Percentiles rank a stretch among this genome's conserved stretches.
phyloP scores from a whole-genome alignment of 805 yeast genomes.

The Suhomyces sp. region DNA sequence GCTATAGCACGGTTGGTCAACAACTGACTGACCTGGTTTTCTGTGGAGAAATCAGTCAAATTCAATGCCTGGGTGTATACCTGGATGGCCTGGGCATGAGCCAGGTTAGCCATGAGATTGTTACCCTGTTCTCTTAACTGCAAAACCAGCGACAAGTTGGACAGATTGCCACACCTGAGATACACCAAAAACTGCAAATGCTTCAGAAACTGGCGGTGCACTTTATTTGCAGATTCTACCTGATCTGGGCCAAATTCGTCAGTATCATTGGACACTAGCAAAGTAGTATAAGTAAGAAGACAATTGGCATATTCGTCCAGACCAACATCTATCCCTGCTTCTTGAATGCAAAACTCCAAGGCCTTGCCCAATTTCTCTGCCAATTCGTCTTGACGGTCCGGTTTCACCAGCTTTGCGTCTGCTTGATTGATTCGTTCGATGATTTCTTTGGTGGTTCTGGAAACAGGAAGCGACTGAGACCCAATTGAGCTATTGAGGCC shows the following conservation, averaged over 20 bases:
- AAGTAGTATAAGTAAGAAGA: not conserved
- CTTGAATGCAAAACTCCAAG: not conserved
- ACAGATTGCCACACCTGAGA: not conserved
- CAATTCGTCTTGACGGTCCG: not conserved
- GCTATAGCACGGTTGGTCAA: constrained; percentile 41
- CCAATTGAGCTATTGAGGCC: not conserved
- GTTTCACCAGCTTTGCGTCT: not conserved
- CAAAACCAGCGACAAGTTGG: constrained; percentile 1
- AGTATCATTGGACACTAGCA: not conserved
- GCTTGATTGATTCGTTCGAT: not conserved
- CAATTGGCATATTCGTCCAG: not conserved
- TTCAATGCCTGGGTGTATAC: constrained; percentile 37
- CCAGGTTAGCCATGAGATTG: constrained; percentile 33
- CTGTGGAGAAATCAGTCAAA: constrained; percentile 14
- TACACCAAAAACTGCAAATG: not conserved
- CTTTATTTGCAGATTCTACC: not conserved
- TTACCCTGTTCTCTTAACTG: constrained; percentile 39
- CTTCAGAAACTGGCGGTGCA: not conserved
- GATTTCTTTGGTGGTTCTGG: not conserved
- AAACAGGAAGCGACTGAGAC: not conserved
- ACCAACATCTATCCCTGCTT: not conserved
- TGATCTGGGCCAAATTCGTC: not conserved
- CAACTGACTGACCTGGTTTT: constrained; percentile 27
- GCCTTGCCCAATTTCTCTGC: not conserved
- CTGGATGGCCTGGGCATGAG: constrained; percentile 40